Conservation (phyloP, 805 yeast species). For the Komagataella kurtzmanii region DNA sequence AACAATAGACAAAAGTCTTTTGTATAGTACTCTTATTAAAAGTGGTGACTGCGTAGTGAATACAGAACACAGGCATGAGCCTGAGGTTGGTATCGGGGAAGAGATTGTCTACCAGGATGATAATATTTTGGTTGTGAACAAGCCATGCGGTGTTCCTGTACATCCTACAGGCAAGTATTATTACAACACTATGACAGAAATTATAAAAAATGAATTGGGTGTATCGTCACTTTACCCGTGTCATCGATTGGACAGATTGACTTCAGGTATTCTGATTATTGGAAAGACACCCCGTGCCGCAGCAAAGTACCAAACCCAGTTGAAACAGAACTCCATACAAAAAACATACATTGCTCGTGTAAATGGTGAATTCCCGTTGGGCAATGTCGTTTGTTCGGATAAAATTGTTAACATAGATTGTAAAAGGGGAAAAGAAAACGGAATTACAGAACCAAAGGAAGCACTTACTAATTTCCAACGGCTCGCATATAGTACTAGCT, state of each 20-base stretch:
- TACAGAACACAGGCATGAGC: constrained; percentile 17
- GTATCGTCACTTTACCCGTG: constrained; percentile 17
- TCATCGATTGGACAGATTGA: constrained; percentile 37
- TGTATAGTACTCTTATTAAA: constrained; percentile 4
- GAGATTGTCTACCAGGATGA: constrained; percentile 22
- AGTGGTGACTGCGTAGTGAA: constrained; percentile 16
- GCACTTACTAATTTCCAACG: constrained; percentile 15
- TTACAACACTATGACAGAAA: constrained; percentile 29
- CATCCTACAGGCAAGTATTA: constrained; percentile 34
- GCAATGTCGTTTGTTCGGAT: constrained; percentile 16
- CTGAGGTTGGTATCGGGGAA: constrained; percentile 4
- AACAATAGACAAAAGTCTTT: neutral
- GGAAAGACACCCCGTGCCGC: constrained; percentile 23
- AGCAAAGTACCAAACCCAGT: constrained; percentile 16
- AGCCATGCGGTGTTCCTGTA: constrained; percentile 41
- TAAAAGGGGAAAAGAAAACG: constrained; percentile 12
- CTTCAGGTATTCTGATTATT: constrained; percentile 35
- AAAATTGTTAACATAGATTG: constrained; percentile 22
- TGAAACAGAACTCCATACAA: constrained; percentile 16
- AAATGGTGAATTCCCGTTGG: constrained; percentile 24
- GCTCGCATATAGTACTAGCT: constrained; percentile 14
- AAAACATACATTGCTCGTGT: constrained; percentile 36
- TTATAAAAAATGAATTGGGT: constrained; percentile 19
- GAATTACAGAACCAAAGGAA: constrained; percentile 6
- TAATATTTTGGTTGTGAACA: constrained; percentile 27